Base-by-base conservation (phyloP, 768 basidiomycete species). In the Boletus pseudo-olivaceus region DNA sequence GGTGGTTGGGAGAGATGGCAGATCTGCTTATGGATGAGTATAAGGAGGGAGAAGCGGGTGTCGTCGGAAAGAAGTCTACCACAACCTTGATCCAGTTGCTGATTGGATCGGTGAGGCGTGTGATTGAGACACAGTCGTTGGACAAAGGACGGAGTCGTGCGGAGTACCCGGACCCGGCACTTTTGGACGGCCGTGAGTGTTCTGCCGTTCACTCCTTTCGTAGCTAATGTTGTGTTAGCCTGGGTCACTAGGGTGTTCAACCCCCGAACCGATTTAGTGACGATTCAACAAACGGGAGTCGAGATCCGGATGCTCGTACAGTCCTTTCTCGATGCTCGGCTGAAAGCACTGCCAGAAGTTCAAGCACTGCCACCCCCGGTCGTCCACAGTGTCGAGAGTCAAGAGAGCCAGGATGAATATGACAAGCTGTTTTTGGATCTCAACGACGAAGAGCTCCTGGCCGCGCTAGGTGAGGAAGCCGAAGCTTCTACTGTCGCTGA, bases 381-480 rank as follows among this genome's bases (percentile, higher is more conserved):
- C 52, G 50, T 43, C 56, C 32, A 64, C 64, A 34, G 56, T 42
- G 15, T 57, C 17, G 80, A 80, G 35, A 78, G 77, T 41, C 81
- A 82, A 62, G 90, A 92, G 56, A 91, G 87, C 58, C 90, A 94
- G 63, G 89, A 92, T 52, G 83, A 87, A 49, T 93, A 83, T 58
- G 82, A 78, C 15, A 72, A 74, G 41, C 63, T 85, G 38, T 79
- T 82, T 55, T 70, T 86, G 44, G 82, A 87, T 51, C 74, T 84
- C 23, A 72, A 80, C 49, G 87, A 90, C 60, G 84, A 83, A 20
- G 77, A 75, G 15, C 65, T 88, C 1, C 62, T 79, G 17, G 83
- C 81, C 29, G 75, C 83, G 7, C 74, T 88, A 7, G 80, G 76
- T 17, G 73, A 70, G 10, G 71, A 66, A 14, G 67, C 54, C 2